Percentiles rank a stretch among this genome's conserved stretches.
These are phyloP conservation scores for Dalbergia oliveri DNA, from an alignment of 306 rosid species.

Conservation along the genomic window DNA sequence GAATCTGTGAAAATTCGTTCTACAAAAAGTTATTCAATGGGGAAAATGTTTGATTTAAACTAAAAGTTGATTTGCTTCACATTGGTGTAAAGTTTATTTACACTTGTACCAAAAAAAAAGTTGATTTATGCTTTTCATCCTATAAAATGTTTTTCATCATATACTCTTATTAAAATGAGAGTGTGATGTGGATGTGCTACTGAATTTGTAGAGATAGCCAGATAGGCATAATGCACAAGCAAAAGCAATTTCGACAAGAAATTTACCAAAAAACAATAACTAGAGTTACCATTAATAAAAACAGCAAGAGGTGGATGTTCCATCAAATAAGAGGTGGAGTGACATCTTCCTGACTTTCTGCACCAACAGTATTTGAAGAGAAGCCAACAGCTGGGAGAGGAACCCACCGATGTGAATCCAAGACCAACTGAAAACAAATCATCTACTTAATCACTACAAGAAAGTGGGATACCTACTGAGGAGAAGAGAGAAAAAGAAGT, in stretches of 20 bases:
- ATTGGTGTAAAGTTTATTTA: not conserved
- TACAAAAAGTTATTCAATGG: not conserved
- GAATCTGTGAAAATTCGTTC: not conserved
- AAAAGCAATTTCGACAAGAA: constrained; percentile 36
- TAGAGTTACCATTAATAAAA: constrained; percentile 82
- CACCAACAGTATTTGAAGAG: constrained; percentile 64
- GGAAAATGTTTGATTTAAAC: not conserved
- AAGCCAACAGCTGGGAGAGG: constrained; percentile 94
- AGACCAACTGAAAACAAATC: constrained; percentile 71
- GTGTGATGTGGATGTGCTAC: not conserved
- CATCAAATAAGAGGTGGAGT: constrained; percentile 92
- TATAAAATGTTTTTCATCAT: not conserved
- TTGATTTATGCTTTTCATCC: not conserved
- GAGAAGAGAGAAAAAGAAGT: constrained; percentile 26
- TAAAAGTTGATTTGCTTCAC: not conserved
- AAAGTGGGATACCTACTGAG: constrained; percentile 28
- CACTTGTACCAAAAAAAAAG: not conserved
- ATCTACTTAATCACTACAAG: constrained; percentile 18
- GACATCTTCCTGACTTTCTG: constrained; percentile 86
- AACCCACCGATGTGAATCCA: constrained; percentile 99
- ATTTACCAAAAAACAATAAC: constrained; percentile 41
- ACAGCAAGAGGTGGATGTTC: constrained; percentile 99
- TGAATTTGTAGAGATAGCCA: constrained; percentile 45
- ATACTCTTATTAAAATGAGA: not conserved
- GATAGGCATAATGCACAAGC: constrained; percentile 50